A percentile compares a stretch with the other conserved stretches of the same genome.
Evolutionary conservation across 306 rosid genomes (phyloP).

Genomic region (Parietaria judaica): DNA sequence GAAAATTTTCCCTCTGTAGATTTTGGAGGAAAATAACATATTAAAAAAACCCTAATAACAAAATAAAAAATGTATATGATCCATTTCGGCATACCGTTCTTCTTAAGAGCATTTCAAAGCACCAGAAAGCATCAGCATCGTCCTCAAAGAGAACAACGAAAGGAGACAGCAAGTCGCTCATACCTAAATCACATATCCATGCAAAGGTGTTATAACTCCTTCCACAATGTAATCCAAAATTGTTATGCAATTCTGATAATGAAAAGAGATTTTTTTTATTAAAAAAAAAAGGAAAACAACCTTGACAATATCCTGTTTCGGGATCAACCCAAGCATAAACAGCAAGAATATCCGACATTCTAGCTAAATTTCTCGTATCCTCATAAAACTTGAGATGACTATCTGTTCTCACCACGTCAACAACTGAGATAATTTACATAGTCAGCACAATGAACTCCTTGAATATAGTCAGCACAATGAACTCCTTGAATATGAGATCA

Average conservation of each 20-base stretch:
- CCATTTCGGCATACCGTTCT: slow-evolving; percentile 70
- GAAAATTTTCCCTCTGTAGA: slow-evolving; percentile 78
- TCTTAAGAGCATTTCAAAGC: slow-evolving; percentile 97
- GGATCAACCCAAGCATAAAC: slow-evolving; percentile 99
- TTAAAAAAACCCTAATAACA: slow-evolving; percentile 25
- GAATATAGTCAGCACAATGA: slow-evolving; percentile 20
- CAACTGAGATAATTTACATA: slow-evolving; percentile 45
- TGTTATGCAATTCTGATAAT: neutral
- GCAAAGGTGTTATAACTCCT: neutral
- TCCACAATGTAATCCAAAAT: neutral
- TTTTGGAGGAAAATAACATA: slow-evolving; percentile 15
- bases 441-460: slow-evolving; percentile 20
- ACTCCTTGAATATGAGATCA: slow-evolving; percentile 1
- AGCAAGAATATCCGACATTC: slow-evolving; percentile 99
- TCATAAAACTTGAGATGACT: slow-evolving; percentile 86
- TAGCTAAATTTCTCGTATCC: slow-evolving; percentile 76
- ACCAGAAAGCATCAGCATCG: slow-evolving; percentile 97
- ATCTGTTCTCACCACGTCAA: slow-evolving; percentile 95
- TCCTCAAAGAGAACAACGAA: slow-evolving; percentile 91
- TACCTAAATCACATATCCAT: slow-evolving; percentile 53
- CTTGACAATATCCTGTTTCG: slow-evolving; percentile 95
- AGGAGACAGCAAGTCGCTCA: slow-evolving; percentile 98
- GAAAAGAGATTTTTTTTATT: neutral
- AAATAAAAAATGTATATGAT: neutral
- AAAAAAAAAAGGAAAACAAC: slow-evolving; percentile 29